Evolutionary conservation across 2,329 filamentous ascomycete genomes (phyloP), one percentile per base, ranked within the genome.

Genomic region (Diplocarpon mali): DNA sequence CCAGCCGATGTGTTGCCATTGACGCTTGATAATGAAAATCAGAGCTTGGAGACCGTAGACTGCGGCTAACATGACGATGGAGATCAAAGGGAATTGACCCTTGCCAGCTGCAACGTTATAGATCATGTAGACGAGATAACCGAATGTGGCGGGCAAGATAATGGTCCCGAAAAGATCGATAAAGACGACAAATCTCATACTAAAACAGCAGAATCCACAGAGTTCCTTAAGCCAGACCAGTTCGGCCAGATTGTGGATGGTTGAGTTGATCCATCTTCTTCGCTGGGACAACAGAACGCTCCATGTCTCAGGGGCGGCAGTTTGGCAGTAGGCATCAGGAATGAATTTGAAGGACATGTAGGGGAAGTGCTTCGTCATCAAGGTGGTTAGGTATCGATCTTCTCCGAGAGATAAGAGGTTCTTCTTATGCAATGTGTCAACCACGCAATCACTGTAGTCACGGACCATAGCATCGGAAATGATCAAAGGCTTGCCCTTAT

Each of bases 241-340:
- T 64, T 98, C 92, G 20, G 83, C 84, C 61, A 98, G 66, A 63
- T 98, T 98, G 72, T 98, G 92, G 50, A 98, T 83, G 9, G 92
- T 98, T 1, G 92, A 96, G 69, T 98, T 98, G 65, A 98, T 98
- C 92, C 92, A 98, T 63, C 92, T 84, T 71, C 92, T 88, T 73
- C 92, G 82, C 64, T 98, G 92, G n/a, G 92, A 98, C 28, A 98
- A 72, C 56, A 98, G 69, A 57, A 98, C 87, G 60, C 81, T 85
- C 86, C 89, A 98, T 17, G 83, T 85, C 59, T 96, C 88, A 2
- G 92, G 92, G 1, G 92, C 92, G 35, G 90, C 90, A 1, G 92
- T 98, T 59, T 85, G 82, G 55, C 89, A 93, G 64, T 88, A 92
- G 7, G 92, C 92, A 65, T 95, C 87, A 0, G 89, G 78, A 42